Percentiles rank a stretch among this genome's conserved stretches.
Evolutionary conservation across 768 basidiomycete species (phyloP).

Genomic region (Boletus sp.): DNA sequence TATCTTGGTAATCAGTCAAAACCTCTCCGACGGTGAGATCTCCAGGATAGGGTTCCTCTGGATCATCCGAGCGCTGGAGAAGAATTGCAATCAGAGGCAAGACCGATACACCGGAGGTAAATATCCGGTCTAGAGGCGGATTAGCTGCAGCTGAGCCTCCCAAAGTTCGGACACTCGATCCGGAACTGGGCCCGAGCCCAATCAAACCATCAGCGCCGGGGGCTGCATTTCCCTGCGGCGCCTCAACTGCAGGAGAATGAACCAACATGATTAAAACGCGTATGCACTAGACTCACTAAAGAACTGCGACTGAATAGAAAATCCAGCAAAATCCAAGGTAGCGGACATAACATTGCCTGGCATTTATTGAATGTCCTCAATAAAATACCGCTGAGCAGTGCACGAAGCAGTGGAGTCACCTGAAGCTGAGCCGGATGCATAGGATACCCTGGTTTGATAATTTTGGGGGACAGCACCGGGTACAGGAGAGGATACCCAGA

Average conservation of each 20-base stretch:
- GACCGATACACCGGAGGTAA: slow-evolving; percentile 52
- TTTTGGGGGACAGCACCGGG: slow-evolving; percentile 38
- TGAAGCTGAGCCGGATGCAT: slow-evolving; percentile 51
- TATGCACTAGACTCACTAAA: slow-evolving; percentile 6
- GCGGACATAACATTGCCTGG: slow-evolving; percentile 31
- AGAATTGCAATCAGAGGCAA: slow-evolving; percentile 63
- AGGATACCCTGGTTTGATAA: slow-evolving; percentile 39
- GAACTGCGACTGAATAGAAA: slow-evolving; percentile 46
- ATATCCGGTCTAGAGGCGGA: slow-evolving; percentile 61
- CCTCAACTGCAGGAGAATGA: slow-evolving; percentile 21
- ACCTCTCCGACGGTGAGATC: slow-evolving; percentile 62
- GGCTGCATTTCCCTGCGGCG: slow-evolving; percentile 7
- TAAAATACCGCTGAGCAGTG: background rate
- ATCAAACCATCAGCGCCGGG: slow-evolving; percentile 35
- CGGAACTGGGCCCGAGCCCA: slow-evolving; percentile 63
- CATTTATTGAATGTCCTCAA: background rate
- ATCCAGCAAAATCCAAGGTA: slow-evolving; percentile 32
- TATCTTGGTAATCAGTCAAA: slow-evolving; percentile 43
- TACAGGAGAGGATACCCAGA: slow-evolving; percentile 53
- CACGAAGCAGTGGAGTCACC: slow-evolving; percentile 32
- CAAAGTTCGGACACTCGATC: slow-evolving; percentile 43
- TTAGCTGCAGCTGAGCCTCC: slow-evolving; percentile 41
- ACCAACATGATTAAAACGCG: background rate
- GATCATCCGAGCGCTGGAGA: slow-evolving; percentile 58
- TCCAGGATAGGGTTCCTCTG: slow-evolving; percentile 50